Percentiles rank a stretch among this genome's conserved stretches.
Evolutionary conservation across 1,139 yeast species (phyloP).

Genomic region (Ogataea hybrid): DNA sequence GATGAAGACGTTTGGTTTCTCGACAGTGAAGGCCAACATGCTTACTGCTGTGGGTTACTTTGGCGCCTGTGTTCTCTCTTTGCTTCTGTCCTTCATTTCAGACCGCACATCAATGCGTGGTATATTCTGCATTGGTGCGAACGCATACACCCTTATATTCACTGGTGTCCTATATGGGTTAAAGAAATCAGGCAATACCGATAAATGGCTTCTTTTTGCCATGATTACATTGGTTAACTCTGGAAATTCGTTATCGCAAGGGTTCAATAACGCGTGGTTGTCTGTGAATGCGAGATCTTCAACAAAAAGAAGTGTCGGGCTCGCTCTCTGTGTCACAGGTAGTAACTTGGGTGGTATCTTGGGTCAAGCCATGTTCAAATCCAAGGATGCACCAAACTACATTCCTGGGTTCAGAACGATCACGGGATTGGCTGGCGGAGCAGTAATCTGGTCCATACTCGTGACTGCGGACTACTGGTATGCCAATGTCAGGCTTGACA

Average conservation of each 20-base stretch:
- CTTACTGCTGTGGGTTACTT: conserved; percentile 1
- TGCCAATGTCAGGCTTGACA: conserved; percentile 1
- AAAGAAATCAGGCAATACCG: conserved; percentile 1
- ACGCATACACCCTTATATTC: conserved; percentile 1
- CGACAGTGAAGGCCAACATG: conserved; percentile 2
- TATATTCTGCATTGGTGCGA: conserved; percentile 1
- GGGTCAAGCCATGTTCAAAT: conserved; percentile 50
- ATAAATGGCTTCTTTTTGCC: conserved; percentile 1
- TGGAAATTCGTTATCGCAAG: conserved; percentile 1
- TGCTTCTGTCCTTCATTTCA: conserved; percentile 1
- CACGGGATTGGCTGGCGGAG: conserved; percentile 42
- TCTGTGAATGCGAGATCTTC: conserved; percentile 41
- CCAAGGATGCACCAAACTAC: conserved; percentile 53
- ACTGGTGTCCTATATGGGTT: conserved; percentile 1
- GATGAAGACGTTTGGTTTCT: conserved; percentile 1
- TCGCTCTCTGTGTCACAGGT: conserved; percentile 45
- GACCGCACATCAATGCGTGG: conserved; percentile 1
- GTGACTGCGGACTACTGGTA: conserved; percentile 1
- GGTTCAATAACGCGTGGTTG: conserved; percentile 1
- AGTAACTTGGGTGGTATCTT: conserved; percentile 60
- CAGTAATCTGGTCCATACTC: conserved; percentile 1
- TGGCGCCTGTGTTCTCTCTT: conserved; percentile 2
- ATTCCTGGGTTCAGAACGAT: conserved; percentile 48
- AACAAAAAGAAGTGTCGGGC: conserved; percentile 48
- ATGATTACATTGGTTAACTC: conserved; percentile 1